Evolutionary conservation across 2,329 filamentous ascomycete genomes (phyloP).

Genomic region (Paraphoma chrysanthemicola): DNA sequence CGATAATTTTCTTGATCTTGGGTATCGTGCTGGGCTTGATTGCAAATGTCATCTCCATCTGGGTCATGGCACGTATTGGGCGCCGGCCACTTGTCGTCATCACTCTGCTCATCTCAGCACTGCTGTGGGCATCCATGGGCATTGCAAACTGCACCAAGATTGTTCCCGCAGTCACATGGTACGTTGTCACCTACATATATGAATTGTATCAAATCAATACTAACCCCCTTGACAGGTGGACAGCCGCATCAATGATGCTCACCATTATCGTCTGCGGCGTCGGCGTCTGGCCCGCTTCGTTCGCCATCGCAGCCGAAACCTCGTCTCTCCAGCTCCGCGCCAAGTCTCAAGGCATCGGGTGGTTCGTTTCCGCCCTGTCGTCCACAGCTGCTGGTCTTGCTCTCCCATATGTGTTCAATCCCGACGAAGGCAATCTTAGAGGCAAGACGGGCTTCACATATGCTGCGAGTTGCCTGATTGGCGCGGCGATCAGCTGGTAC

Average conservation of each 20-base stretch:
- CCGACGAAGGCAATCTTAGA: slow-evolving; percentile 51
- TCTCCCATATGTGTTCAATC: slow-evolving; percentile 61
- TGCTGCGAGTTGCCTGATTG: slow-evolving; percentile 42
- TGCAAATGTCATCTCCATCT: slow-evolving; percentile 55
- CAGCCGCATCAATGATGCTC: slow-evolving; percentile 50
- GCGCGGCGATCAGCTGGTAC: slow-evolving; percentile 51
- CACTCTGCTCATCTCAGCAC: slow-evolving; percentile 40
- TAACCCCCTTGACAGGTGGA: slow-evolving; percentile 42
- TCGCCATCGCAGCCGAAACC: slow-evolving; percentile 53
- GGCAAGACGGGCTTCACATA: slow-evolving; percentile 54
- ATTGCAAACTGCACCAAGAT: slow-evolving; percentile 56
- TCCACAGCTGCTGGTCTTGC: slow-evolving; percentile 55
- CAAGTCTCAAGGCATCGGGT: slow-evolving; percentile 55
- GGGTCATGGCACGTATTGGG: slow-evolving; percentile 52
- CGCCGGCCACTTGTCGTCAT: slow-evolving; percentile 50
- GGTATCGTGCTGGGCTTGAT: slow-evolving; percentile 56
- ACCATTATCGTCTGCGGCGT: slow-evolving; percentile 53
- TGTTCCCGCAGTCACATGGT: slow-evolving; percentile 49
- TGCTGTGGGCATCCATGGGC: slow-evolving; percentile 56
- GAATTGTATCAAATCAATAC: neutral
- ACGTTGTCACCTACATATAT: slow-evolving; percentile 7
- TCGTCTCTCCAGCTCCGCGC: slow-evolving; percentile 54
- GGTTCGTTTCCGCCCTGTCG: slow-evolving; percentile 51
- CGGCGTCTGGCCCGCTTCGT: slow-evolving; percentile 54
- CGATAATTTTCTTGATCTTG: slow-evolving; percentile 55